These are phyloP conservation scores for Diaporthe sp. DNA, from an alignment of 2,329 filamentous ascomycete genomes.

Conservation along the genomic window DNA sequence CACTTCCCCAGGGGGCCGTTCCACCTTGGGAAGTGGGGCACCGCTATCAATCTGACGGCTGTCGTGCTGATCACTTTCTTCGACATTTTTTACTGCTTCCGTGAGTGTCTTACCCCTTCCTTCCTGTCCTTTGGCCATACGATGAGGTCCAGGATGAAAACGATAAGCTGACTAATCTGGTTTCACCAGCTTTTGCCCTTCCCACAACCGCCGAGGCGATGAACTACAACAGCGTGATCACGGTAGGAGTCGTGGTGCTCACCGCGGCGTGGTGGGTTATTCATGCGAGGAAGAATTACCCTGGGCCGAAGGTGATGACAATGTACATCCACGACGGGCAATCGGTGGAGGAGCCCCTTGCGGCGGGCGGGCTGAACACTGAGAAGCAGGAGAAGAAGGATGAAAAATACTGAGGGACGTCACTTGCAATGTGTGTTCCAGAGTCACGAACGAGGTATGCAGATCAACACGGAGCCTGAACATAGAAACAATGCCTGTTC, in stretches of 20 bases:
- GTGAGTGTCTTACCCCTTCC: slow-evolving; percentile 51
- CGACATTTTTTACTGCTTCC: slow-evolving; percentile 72
- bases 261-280: slow-evolving; percentile 65
- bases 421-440: not conserved
- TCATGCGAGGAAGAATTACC: slow-evolving; percentile 62
- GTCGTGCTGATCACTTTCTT: slow-evolving; percentile 68
- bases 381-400: slow-evolving; percentile 7
- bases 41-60: slow-evolving; percentile 61
- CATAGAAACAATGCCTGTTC: not conserved
- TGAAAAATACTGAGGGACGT: not conserved
- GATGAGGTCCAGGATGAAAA: not conserved
- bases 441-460: not conserved
- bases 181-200: slow-evolving; percentile 54
- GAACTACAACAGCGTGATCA: slow-evolving; percentile 69
- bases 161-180: not conserved
- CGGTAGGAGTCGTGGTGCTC: slow-evolving; percentile 62
- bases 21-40: slow-evolving; percentile 65
- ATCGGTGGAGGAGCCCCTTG: slow-evolving; percentile 28
- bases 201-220: slow-evolving; percentile 57
- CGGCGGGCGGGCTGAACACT: slow-evolving; percentile 36
- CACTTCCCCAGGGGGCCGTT: slow-evolving; percentile 67
- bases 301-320: slow-evolving; percentile 62
- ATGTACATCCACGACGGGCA: slow-evolving; percentile 56
- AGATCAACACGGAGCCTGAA: not conserved
- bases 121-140: not conserved